A percentile compares a stretch with the other conserved stretches of the same genome.
Evolutionary conservation across 768 basidiomycete genomes (phyloP).

Genomic region (Mycena rosella): DNA sequence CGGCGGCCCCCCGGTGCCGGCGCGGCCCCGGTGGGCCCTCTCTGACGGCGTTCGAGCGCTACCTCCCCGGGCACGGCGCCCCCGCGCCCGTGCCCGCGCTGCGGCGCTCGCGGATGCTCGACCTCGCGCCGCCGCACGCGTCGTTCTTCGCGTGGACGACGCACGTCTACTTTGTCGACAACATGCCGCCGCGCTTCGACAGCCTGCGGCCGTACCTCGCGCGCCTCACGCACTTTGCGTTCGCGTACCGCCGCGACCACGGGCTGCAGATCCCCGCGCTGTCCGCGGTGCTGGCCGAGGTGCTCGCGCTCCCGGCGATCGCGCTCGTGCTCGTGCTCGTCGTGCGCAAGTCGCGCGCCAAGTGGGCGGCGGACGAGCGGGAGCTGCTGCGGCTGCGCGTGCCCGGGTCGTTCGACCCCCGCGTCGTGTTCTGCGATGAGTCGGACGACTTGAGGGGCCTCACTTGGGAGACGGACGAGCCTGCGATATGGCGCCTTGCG

Average conservation of each 20-base stretch:
- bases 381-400: neutral
- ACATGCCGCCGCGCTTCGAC: neutral
- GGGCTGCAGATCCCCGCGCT: neutral
- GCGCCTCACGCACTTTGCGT: constrained; percentile 3
- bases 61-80: too few species aligned
- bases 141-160: neutral
- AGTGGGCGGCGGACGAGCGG: neutral
- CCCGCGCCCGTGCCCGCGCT: too few species aligned
- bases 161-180: constrained; percentile 2
- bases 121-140: neutral
- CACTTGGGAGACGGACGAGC: constrained; percentile 3
- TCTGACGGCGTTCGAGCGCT: too few species aligned
- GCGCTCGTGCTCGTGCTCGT: neutral
- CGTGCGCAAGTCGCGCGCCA: neutral
- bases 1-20: too few species aligned
- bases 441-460: neutral
- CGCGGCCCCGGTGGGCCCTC: too few species aligned
- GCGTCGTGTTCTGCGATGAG: constrained; percentile 6
- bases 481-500: neutral
- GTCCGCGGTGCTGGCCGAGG: neutral
- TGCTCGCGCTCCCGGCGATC: neutral
- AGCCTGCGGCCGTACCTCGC: neutral
- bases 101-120: neutral
- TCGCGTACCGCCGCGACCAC: neutral
- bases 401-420: neutral